Base-by-base conservation (phyloP, 345 rosid species). In the Mercurialis annua region DNA sequence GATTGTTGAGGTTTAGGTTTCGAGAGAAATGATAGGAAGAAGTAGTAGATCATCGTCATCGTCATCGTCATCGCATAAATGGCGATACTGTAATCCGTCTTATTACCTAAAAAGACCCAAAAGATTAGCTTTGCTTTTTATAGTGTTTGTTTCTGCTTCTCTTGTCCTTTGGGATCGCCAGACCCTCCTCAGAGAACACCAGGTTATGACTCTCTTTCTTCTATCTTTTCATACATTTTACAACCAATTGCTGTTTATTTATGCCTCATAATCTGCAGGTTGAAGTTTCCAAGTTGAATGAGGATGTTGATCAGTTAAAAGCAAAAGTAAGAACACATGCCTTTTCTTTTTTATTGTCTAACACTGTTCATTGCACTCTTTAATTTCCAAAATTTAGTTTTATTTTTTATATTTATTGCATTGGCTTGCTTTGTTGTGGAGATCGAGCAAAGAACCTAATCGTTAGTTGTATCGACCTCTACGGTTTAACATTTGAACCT, bases 121-220 rank as follows among this genome's bases (percentile, higher is more conserved):
- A 67, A 84, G 92, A 49, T 67, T 87, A 65, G 92, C 95, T 74
- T 64, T 87, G 59, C 88, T 89, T 53, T 73, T 93, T 78, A 76
- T 93, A 38, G 76, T 76, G 40, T 93, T 93, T 62, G 84, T 93
- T 27, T 74, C 79, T 73, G 79, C 72, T 65, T 80, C 90, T 54
- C 54, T 84, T 52, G 49, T 90, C 23, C 71, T 90, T 4, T 93
- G 97, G 98, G 97, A 89, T 83, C 98, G 94, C 76, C 85, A 86
- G 38, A 85, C 88, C 74, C 92, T 93, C 73, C 61, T 87, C 55
- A 72, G 85, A 46, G 96, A 85, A 14, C 85, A 89, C 68, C 81
- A 90, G 95, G 98, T 87, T n/a, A 64, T n/a, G 1, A 1, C 30
- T 46, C 57, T 3, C 18, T 20, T 38, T 24, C 15, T 23, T 30